phyloP scores from a whole-genome alignment of 2,329 filamentous ascomycete genomes.

The Cladobotryum protrusum region DNA sequence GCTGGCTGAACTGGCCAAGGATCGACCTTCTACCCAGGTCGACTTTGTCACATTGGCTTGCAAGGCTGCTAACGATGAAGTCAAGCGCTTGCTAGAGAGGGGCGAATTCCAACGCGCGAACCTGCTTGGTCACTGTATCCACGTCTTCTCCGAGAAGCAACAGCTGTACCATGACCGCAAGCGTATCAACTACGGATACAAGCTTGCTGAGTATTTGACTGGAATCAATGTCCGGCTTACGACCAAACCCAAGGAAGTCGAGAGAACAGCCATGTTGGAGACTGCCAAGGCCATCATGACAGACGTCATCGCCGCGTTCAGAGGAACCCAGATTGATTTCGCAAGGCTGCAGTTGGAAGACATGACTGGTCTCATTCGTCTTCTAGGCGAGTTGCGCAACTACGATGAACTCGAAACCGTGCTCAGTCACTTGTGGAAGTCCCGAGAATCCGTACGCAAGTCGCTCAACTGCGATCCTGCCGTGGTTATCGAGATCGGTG shows the following conservation, averaged over 20 bases:
- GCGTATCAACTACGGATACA: slow-evolving; percentile 38
- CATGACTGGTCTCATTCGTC: slow-evolving; percentile 37
- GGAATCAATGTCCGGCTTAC: slow-evolving; percentile 32
- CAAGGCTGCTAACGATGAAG: slow-evolving; percentile 22
- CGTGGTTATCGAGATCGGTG: neutral
- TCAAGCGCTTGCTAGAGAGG: slow-evolving; percentile 27
- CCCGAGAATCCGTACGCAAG: slow-evolving; percentile 17
- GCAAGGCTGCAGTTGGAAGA: slow-evolving; percentile 37
- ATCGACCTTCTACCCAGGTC: slow-evolving; percentile 24
- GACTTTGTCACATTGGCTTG: slow-evolving; percentile 35
- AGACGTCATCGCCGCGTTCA: slow-evolving; percentile 36
- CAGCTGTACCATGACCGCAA: slow-evolving; percentile 33
- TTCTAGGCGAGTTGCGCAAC: slow-evolving; percentile 43
- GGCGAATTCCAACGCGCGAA: slow-evolving; percentile 25
- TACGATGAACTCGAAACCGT: slow-evolving; percentile 37
- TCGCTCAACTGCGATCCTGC: neutral
- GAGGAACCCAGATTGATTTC: slow-evolving; percentile 37
- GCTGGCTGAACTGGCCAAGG: slow-evolving; percentile 31
- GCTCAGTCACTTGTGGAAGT: slow-evolving; percentile 18
- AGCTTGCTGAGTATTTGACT: slow-evolving; percentile 38
- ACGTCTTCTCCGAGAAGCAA: slow-evolving; percentile 36
- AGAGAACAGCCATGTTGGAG: neutral
- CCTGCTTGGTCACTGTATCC: slow-evolving; percentile 36
- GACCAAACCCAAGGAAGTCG: slow-evolving; percentile 22
- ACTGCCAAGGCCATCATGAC: neutral